phyloP scores from a whole-genome alignment of 2,329 filamentous ascomycete species.

The Fusarium chlamydosporum region DNA sequence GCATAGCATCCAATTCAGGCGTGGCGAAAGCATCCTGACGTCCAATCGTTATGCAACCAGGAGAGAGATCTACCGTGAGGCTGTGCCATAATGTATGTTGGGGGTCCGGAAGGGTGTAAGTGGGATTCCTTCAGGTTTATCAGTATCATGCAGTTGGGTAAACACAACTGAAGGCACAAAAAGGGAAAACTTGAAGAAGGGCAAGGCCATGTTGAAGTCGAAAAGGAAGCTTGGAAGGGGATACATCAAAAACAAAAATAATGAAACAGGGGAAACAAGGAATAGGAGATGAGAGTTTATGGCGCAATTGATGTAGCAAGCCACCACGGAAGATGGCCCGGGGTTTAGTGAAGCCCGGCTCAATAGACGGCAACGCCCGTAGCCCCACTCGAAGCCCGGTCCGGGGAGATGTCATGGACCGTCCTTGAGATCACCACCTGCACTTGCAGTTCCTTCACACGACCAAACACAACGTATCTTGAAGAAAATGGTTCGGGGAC shows the following conservation, averaged over 20 bases:
- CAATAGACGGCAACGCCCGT: too few species aligned
- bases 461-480: not conserved
- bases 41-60: conserved; percentile 13
- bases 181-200: not conserved
- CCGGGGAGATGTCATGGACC: not conserved
- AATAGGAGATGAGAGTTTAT: conserved; percentile 10
- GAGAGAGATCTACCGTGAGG: conserved; percentile 18
- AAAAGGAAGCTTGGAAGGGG: not conserved
- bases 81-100: not conserved
- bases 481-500: not conserved
- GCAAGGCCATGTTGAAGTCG: not conserved
- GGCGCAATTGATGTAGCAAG: conserved; percentile 4
- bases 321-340: conserved; percentile 1
- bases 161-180: not conserved
- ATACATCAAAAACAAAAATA: not conserved
- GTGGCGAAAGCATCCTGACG: conserved; percentile 4
- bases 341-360: not conserved
- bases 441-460: not conserved
- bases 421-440: not conserved
- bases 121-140: not conserved
- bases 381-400: not conserved
- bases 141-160: not conserved
- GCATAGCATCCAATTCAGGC: not conserved
- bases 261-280: not conserved
- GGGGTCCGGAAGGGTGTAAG: conserved; percentile 15